phyloP scores from a whole-genome alignment of 257 asterid genomes.

The Schizonepeta tenuifolia region DNA sequence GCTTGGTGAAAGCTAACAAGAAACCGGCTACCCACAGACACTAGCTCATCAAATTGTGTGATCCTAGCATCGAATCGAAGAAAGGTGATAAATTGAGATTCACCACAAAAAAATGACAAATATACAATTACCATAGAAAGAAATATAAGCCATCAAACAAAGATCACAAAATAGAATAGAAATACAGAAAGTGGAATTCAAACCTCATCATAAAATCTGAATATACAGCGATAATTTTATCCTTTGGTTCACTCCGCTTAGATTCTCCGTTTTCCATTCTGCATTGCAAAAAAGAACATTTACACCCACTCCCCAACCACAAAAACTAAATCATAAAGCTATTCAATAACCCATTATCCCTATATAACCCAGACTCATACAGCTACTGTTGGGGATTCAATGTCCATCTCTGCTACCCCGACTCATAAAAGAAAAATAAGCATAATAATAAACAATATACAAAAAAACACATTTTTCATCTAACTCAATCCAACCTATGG shows the following conservation, averaged over 20 bases:
- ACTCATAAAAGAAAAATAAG: neutral
- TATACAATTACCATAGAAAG: neutral
- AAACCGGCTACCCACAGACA: conserved; percentile 51
- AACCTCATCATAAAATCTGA: conserved; percentile 74
- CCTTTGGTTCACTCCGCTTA: conserved; percentile 25
- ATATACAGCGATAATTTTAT: conserved; percentile 41
- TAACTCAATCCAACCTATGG: neutral
- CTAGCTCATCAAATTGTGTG: conserved; percentile 65
- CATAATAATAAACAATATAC: too few relatives aligned
- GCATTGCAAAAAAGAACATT: conserved; percentile 26
- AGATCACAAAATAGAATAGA: neutral
- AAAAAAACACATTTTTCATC: neutral
- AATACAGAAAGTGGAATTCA: neutral
- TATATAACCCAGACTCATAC: neutral
- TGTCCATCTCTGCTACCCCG: neutral
- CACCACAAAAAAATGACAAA: neutral
- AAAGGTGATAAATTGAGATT: neutral
- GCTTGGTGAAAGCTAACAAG: conserved; percentile 73
- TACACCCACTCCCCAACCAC: neutral
- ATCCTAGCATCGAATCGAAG: conserved; percentile 49
- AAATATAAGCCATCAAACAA: neutral
- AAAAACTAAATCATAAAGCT: neutral
- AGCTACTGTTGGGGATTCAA: neutral
- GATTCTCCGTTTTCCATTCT: conserved; percentile 51
- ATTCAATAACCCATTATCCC: neutral